Evolutionary conservation across 2,329 filamentous ascomycete genomes (phyloP), one percentile per base, ranked within the genome.

Genomic region (Phyllachora maydis): DNA sequence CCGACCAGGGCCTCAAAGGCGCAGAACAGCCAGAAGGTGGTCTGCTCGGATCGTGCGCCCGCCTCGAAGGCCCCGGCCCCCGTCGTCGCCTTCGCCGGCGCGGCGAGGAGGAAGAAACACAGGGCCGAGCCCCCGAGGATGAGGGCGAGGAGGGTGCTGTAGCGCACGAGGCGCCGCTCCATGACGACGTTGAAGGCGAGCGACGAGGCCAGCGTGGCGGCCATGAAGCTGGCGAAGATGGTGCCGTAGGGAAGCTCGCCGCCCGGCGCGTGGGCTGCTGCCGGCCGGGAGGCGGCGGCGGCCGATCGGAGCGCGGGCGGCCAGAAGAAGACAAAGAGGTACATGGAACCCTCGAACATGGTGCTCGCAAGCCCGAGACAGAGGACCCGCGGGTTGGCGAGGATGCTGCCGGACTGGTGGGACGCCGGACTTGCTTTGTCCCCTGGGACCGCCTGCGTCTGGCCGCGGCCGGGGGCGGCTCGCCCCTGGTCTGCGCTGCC

Each of bases 321-420:
- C 54, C 61, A 66, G 43, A 65, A 63, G 36, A 43, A 65, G 24
- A 67, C 59, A 38, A 65, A 66, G 12, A 67, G 49, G 37, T 65
- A 66, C 46, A 66, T 60, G 10, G 55, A 57, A 9, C 60, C 60
- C 39, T 67, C 61, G 35, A 66, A 66, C 34, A 64, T 50, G 24
- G 57, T 62, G 3, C 58, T 60, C 5, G 54, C 50, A 9, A 64
- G 37, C 3, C 52, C 53, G 7, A 66, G 46, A 6, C 54, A 47
- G 12, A 63, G 40, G 23, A 65, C 54, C 9, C 50, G 49, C 19
- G 49, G 52, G 34, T 62, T 52, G 32, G 38, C 37, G 22, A 40
- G 34, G 13, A 37, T 32, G 3, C 25, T 19, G 32, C 34, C 31
- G 14, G 38, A 30, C 22, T 18, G 28, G 7, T 24, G n/a, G n/a